These are phyloP conservation scores for Spergularia marina DNA, from an alignment of 148 eudicot genomes.

Conservation along the genomic window DNA sequence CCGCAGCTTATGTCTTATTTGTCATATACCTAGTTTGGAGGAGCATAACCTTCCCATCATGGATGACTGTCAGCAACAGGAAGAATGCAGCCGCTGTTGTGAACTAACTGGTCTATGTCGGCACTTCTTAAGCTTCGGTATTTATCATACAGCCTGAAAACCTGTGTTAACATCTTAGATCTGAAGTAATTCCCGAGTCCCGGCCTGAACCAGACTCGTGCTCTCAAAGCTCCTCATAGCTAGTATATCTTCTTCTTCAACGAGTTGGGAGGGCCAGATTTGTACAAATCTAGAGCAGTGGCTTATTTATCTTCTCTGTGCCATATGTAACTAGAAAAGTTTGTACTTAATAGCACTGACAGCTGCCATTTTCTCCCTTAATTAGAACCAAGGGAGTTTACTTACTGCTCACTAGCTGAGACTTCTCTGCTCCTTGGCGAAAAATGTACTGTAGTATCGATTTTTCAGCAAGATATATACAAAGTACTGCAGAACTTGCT, in stretches of 20 bases:
- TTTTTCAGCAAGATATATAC: slow-evolving; percentile 4
- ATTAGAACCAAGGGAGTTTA: background rate
- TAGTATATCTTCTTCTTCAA: background rate
- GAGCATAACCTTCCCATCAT: slow-evolving; percentile 31
- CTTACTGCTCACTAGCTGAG: slow-evolving; percentile 7
- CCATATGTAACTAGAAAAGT: slow-evolving; percentile 17
- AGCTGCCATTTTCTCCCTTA: slow-evolving; percentile 7
- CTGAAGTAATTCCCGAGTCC: background rate
- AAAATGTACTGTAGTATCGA: background rate
- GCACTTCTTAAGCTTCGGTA: background rate
- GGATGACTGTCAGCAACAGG: slow-evolving; percentile 26
- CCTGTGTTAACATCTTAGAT: background rate
- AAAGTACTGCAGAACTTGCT: slow-evolving; percentile 14
- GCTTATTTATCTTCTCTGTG: slow-evolving; percentile 19
- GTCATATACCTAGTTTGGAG: slow-evolving; percentile 42
- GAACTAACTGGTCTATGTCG: slow-evolving; percentile 17
- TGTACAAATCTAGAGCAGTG: slow-evolving; percentile 21
- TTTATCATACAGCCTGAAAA: background rate
- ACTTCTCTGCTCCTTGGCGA: background rate
- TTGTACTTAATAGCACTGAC: slow-evolving; percentile 7
- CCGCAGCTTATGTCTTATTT: slow-evolving; percentile 36
- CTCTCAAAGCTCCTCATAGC: background rate
- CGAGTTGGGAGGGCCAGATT: slow-evolving; percentile 13
- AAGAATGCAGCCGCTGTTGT: slow-evolving; percentile 14
- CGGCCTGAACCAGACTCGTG: background rate